Conservation (phyloP, 1,139 yeast genomes). For the Pichia sp. region DNA sequence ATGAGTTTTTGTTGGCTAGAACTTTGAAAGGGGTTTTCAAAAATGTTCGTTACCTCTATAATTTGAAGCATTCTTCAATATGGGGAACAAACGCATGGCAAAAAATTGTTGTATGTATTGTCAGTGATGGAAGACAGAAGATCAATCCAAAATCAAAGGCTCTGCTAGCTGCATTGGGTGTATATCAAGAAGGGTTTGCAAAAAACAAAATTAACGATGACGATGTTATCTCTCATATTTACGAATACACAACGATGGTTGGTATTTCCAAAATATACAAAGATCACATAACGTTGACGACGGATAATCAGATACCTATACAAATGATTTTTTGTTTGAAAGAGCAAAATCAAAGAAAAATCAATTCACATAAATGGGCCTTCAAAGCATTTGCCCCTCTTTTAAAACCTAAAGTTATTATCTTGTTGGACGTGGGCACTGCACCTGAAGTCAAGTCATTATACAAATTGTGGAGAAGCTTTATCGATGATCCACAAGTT, state of each 20-base stretch:
- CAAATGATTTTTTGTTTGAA: conserved; percentile 75
- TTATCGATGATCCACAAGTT: conserved; percentile 61
- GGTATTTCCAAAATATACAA: conserved; percentile 64
- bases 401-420: conserved; percentile 64
- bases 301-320: conserved; percentile 61
- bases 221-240: conserved; percentile 67
- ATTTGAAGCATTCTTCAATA: conserved; percentile 52
- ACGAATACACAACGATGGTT: conserved; percentile 76
- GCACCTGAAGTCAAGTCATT: conserved; percentile 70
- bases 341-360: conserved; percentile 70
- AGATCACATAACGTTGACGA: conserved; percentile 43
- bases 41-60: conserved; percentile 60
- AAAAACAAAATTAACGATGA: conserved; percentile 70
- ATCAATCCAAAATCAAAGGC: conserved; percentile 63
- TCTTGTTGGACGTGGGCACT: conserved; percentile 77
- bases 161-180: conserved; percentile 67
- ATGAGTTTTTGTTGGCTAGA: conserved; percentile 65
- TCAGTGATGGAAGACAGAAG: conserved; percentile 74
- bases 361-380: conserved; percentile 83
- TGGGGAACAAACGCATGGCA: conserved; percentile 87
- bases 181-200: conserved; percentile 79
- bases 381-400: conserved; percentile 75
- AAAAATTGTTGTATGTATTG: conserved; percentile 67
- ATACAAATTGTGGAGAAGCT: conserved; percentile 71
- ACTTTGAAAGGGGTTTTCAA: conserved; percentile 76